Conservation (phyloP, 176 grass and related monocot species). For the Chrysopogon serrulatus region DNA sequence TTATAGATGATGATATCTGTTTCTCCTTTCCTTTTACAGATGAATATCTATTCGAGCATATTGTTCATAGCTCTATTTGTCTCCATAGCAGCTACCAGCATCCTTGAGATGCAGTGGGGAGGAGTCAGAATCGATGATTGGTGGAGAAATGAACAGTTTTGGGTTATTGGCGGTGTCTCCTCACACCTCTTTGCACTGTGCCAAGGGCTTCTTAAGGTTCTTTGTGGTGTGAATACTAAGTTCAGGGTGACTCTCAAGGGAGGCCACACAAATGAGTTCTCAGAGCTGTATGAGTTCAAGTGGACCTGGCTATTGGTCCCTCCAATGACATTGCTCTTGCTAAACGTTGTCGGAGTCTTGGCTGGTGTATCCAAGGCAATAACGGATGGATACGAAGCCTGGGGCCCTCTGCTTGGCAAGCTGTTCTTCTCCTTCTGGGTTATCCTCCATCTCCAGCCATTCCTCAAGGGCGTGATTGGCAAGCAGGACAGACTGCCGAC, state of each 20-base stretch:
- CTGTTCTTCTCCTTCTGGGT: constrained; percentile 37
- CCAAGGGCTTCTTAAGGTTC: constrained; percentile 34
- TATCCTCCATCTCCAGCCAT: constrained; percentile 28
- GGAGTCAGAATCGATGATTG: constrained; percentile 20
- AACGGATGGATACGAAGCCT: constrained; percentile 20
- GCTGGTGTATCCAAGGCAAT: constrained; percentile 19
- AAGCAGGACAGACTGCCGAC: constrained; percentile 22
- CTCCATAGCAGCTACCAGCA: constrained; percentile 34
- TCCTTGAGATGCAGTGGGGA: constrained; percentile 31
- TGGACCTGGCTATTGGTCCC: constrained; percentile 22
- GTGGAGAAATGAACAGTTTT: constrained; percentile 36
- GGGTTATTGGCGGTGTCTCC: constrained; percentile 23
- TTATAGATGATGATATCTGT: not conserved
- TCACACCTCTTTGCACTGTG: constrained; percentile 11
- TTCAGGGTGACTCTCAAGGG: constrained; percentile 25
- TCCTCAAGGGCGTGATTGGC: constrained; percentile 29
- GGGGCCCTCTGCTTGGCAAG: constrained; percentile 21
- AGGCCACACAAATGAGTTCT: not conserved
- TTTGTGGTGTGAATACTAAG: constrained; percentile 15
- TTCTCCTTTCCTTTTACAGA: not conserved
- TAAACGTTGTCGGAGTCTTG: not conserved
- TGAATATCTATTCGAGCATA: constrained; percentile 31
- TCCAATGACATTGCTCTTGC: constrained; percentile 13
- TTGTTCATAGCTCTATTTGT: constrained; percentile 33
- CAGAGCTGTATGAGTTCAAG: constrained; percentile 19